phyloP scores from a whole-genome alignment of 2,329 filamentous ascomycete species.

The Xylaria polymorpha region DNA sequence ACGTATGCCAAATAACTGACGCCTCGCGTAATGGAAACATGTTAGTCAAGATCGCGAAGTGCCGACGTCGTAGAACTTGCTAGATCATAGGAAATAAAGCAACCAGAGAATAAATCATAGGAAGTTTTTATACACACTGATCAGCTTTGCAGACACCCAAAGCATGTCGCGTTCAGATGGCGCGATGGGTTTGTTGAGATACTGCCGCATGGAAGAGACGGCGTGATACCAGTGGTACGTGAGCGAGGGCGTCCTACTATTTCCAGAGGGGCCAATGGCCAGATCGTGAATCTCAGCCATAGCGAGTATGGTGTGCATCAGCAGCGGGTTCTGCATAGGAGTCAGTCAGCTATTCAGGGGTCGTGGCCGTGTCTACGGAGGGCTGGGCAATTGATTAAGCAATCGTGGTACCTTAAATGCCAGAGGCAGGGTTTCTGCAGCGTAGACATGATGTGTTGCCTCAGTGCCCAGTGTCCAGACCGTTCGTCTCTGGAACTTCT shows the following conservation, averaged over 20 bases:
- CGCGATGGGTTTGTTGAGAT: conserved; percentile 5
- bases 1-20: conserved; percentile 3
- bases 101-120: too few species aligned
- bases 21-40: too few species aligned
- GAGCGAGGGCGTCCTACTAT: neutral
- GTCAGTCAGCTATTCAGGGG: neutral
- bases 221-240: conserved; percentile 29
- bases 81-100: too few species aligned
- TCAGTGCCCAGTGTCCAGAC: conserved; percentile 55
- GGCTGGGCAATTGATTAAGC: neutral
- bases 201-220: conserved; percentile 20
- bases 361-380: too few species aligned
- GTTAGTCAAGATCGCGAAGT: too few species aligned
- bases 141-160: conserved; percentile 1
- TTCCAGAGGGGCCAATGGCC: neutral
- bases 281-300: neutral
- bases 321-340: neutral
- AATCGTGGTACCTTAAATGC: conserved; percentile 20
- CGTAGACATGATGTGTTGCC: conserved; percentile 50
- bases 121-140: too few species aligned
- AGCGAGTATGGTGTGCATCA: conserved; percentile 1
- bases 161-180: conserved; percentile 21
- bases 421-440: conserved; percentile 44
- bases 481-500: conserved; percentile 58
- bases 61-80: too few species aligned